Conservation (phyloP, 257 asterid genomes). For the Rehmannia glutinosa region DNA sequence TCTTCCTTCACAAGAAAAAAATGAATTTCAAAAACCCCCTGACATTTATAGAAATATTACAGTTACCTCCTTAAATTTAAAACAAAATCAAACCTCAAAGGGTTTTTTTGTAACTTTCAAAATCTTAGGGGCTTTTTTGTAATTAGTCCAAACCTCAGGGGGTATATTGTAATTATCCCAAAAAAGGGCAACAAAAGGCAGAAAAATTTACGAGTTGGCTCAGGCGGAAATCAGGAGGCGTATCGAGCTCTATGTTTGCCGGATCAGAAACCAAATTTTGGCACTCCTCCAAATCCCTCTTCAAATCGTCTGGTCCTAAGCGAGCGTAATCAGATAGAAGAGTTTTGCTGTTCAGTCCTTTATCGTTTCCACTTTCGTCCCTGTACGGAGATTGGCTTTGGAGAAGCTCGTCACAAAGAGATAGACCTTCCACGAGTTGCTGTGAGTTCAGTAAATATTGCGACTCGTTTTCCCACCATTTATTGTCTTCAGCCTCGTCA, state of each 20-base stretch:
- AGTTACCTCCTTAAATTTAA: no score
- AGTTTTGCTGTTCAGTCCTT: constrained; percentile 34
- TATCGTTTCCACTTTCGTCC: constrained; percentile 38
- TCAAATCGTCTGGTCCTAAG: constrained; percentile 67
- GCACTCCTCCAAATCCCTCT: constrained; percentile 84
- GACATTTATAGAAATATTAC: no score
- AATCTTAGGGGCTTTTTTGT: no score
- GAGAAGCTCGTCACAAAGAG: constrained; percentile 72
- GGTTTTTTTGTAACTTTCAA: no score
- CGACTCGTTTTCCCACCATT: constrained; percentile 86
- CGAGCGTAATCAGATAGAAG: constrained; percentile 67
- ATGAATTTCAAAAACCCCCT: no score
- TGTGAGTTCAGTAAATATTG: constrained; percentile 68
- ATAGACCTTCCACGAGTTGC: constrained; percentile 85
- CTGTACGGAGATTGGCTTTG: constrained; percentile 88
- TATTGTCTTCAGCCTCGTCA: constrained; percentile 39
- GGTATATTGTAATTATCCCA: no score
- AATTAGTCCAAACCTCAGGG: no score
- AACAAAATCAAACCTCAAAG: no score
- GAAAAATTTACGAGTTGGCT: constrained; percentile 72
- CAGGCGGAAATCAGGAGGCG: constrained; percentile 75
- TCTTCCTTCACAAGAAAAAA: no score
- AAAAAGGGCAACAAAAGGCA: background rate
- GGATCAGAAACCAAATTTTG: constrained; percentile 54
- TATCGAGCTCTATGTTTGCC: constrained; percentile 49